A percentile compares a stretch with the other conserved stretches of the same genome.
Evolutionary conservation across 2,329 filamentous ascomycete genomes (phyloP).

Genomic region (Scedosporium boydii): DNA sequence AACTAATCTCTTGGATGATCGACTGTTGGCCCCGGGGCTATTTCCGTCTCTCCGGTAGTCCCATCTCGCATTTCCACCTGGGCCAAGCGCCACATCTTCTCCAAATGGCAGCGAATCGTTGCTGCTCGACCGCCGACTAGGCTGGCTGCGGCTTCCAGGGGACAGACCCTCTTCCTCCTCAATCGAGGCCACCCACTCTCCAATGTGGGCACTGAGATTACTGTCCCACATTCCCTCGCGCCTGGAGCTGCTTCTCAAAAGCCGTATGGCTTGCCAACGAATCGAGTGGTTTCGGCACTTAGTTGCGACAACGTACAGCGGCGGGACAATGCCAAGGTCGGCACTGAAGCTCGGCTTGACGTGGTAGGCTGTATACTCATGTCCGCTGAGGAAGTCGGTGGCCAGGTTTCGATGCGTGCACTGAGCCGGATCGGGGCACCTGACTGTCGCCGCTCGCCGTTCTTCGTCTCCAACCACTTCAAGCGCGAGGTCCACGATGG

Average conservation of each 20-base stretch:
- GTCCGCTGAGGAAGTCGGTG: constrained; percentile 27
- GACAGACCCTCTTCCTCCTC: constrained; percentile 36
- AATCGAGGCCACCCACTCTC: constrained; percentile 43
- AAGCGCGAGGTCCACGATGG: constrained; percentile 46
- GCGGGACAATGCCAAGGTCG: constrained; percentile 54
- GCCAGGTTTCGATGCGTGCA: constrained; percentile 30
- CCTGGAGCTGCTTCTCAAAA: constrained; percentile 49
- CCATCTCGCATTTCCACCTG: background rate
- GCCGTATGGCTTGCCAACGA: constrained; percentile 50
- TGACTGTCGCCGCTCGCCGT: constrained; percentile 34
- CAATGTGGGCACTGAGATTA: constrained; percentile 45
- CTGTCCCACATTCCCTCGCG: constrained; percentile 65
- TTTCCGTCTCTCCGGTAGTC: constrained; percentile 7
- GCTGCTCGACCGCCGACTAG: background rate
- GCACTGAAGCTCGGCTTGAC: constrained; percentile 55
- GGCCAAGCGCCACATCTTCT: constrained; percentile 17
- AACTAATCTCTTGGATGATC: constrained; percentile 17
- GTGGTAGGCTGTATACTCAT: constrained; percentile 35
- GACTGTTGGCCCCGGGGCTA: constrained; percentile 10
- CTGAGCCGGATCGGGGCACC: constrained; percentile 31
- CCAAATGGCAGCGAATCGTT: constrained; percentile 18
- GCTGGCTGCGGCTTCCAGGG: background rate
- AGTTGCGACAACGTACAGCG: constrained; percentile 56
- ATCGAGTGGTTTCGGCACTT: constrained; percentile 51
- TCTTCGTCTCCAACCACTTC: constrained; percentile 54